Evolutionary conservation across 1,284 basidiomycete genomes (phyloP), one percentile per base, ranked within the genome.

Genomic region (Cryptococcus maquisensis): DNA sequence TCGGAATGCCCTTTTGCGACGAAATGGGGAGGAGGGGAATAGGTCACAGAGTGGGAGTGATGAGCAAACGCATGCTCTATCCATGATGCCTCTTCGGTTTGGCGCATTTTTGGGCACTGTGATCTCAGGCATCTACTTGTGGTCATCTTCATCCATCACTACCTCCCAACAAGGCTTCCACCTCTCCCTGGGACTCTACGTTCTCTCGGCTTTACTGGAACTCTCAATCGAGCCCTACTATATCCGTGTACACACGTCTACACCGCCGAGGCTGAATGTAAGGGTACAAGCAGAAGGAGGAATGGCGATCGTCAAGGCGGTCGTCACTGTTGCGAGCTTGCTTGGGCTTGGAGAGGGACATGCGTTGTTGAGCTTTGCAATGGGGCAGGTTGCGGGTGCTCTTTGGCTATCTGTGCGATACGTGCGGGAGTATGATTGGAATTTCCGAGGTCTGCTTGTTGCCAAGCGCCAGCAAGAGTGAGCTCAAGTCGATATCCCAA

Each of bases 141-240:
- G 55, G 40, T 68, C 77, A 32, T 81, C 84, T 1, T 78, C 81
- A 1, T 54, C 64, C n/a, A 78, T 81, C 42, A 83, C 84, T 7
- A 77, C 74, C 21, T 63, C 64, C 16, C 90, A 94, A 68, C 79
- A 84, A 0, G 71, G 82, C 65, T 94, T 94, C 70, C 65, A 74
- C 44, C 60, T 76, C 20, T 83, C 88, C 1, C 81, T 94, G 12
- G 64, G 71, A 1, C 72, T 88, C 6, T 95, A 96, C 73, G 84
- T 84, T 13, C 18, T 83, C 5, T 84, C 90, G 0, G 86, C 89
- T 1, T 65, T 90, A 26, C 62, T 83, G 49, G 93, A 96, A 71
- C 81, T 96, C 41, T 65, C 84, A 50, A 84, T 86, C 41, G 93
- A 96, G 71, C 91, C 91, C 4, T 81, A 87, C 75, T 88, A 94